Base-by-base conservation (phyloP, 768 basidiomycete genomes). In the Sarcodon sp. region DNA sequence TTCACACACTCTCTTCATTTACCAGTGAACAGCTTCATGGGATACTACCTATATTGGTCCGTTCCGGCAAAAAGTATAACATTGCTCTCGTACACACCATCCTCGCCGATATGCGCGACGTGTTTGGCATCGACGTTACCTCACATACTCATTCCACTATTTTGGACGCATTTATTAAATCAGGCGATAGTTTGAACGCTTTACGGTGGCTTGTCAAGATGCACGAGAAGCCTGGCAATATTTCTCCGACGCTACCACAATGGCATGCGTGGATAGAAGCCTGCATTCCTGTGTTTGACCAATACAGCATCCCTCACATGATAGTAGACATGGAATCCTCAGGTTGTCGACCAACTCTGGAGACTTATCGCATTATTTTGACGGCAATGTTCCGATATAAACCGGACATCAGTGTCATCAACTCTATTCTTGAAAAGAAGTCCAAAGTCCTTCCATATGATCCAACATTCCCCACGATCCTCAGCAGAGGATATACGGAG, bases 201-300 rank as follows among this genome's bases (percentile, higher is more conserved):
- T 56, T 69, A 27, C 60, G 67, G 18, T 80, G 81, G 73, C 61
- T 86, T 3, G 55, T 54, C 39, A 64, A 64, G n/a, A 79, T 83
- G 70, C 66, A 72, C 11, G 61, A 61, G 21, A 71, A 71, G 45
- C 67, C 77, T 3, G 72, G 71, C 2, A 56, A 68, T 34, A 52
- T 71, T 39, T 58, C 57, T 4, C 78, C 79, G 0, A 69, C 71
- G 18, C 60, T 71, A 35, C 64, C 71, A 16, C 77, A 79, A 49
- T 78, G 77, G 65, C 73, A 81, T 51, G 50, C 69, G 8, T 69
- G 80, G 51, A 62, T 84, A 34, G 64, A 72, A 35, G 60, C 58
- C 13, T 71, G 69, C 49, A 57, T 53, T 36, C 54, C 56, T 11
- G 11, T 41, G 50, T 18, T 37, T 37, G 35, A 43, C 38, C 7